Evolutionary conservation across 805 yeast genomes (phyloP).

Genomic region (Lipomyces chichibuensis): DNA sequence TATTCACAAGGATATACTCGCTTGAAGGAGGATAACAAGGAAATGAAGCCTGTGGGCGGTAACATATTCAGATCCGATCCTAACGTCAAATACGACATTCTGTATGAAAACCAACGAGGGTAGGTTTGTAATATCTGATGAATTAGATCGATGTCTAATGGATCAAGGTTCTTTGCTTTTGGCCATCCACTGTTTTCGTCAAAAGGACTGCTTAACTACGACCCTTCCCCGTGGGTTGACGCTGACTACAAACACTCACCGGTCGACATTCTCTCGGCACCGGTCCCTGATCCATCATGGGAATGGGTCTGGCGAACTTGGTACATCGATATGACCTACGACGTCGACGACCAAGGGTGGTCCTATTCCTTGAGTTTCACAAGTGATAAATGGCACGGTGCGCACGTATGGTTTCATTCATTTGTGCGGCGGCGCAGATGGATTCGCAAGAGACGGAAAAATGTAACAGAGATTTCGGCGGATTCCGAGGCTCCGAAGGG

Average conservation of each 20-base stretch:
- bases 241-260: slow-evolving; percentile 42
- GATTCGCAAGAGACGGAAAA: slow-evolving; percentile 49
- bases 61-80: slow-evolving; percentile 25
- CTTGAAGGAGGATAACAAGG: slow-evolving; percentile 8
- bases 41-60: not conserved
- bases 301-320: slow-evolving; percentile 69
- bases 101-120: slow-evolving; percentile 51
- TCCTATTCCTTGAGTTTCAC: slow-evolving; percentile 59
- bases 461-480: not conserved
- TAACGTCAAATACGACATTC: slow-evolving; percentile 35
- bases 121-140: slow-evolving; percentile 13
- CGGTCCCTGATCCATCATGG: slow-evolving; percentile 64
- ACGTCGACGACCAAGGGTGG: slow-evolving; percentile 89
- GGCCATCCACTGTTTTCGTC: slow-evolving; percentile 48
- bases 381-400: slow-evolving; percentile 63
- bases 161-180: slow-evolving; percentile 39
- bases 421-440: slow-evolving; percentile 70
- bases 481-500: not conserved
- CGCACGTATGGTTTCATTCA: slow-evolving; percentile 57
- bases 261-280: slow-evolving; percentile 41
- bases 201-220: slow-evolving; percentile 44
- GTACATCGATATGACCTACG: slow-evolving; percentile 70
- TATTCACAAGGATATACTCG: slow-evolving; percentile 9
- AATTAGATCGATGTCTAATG: not conserved
- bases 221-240: slow-evolving; percentile 47